A percentile compares a stretch with the other conserved stretches of the same genome.
phyloP scores from a whole-genome alignment of 306 rosid genomes.

The Betula pendula region DNA sequence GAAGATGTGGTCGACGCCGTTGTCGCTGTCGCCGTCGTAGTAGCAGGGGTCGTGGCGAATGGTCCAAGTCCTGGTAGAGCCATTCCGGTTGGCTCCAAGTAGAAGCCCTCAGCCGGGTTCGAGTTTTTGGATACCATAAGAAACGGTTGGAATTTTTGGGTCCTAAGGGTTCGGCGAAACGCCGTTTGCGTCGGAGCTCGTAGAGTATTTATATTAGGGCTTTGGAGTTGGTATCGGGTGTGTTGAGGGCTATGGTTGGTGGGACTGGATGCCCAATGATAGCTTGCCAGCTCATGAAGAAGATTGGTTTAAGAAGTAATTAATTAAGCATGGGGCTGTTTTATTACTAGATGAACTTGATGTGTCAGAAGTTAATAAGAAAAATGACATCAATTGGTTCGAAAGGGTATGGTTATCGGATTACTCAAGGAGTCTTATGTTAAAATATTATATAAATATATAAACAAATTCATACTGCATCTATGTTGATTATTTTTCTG shows the following conservation, averaged over 20 bases:
- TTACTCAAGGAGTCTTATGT: no score
- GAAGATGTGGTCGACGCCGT: constrained; percentile 37
- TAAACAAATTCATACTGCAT: no score
- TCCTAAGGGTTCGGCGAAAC: background rate
- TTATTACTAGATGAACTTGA: no score
- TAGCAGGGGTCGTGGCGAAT: constrained; percentile 39
- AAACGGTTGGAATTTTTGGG: constrained; percentile 19
- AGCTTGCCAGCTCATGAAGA: background rate
- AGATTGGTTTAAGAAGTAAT: background rate
- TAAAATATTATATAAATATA: no score
- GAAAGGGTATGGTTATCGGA: no score
- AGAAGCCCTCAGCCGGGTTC: constrained; percentile 62
- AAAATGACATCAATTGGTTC: no score
- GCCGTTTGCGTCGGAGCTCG: background rate
- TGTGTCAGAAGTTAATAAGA: no score
- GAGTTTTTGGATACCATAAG: constrained; percentile 68
- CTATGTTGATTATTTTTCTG: no score
- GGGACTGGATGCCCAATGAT: background rate
- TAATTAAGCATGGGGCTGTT: no score
- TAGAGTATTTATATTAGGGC: background rate
- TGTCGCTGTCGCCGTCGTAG: constrained; percentile 25
- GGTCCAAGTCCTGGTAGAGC: constrained; percentile 60
- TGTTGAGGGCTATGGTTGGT: background rate
- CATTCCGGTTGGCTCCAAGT: constrained; percentile 61
- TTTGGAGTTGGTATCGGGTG: constrained; percentile 1